Percentiles rank a stretch among this genome's conserved stretches.
Evolutionary conservation across 768 basidiomycete species (phyloP).

Genomic region (Clitopilus passeckerianus): DNA sequence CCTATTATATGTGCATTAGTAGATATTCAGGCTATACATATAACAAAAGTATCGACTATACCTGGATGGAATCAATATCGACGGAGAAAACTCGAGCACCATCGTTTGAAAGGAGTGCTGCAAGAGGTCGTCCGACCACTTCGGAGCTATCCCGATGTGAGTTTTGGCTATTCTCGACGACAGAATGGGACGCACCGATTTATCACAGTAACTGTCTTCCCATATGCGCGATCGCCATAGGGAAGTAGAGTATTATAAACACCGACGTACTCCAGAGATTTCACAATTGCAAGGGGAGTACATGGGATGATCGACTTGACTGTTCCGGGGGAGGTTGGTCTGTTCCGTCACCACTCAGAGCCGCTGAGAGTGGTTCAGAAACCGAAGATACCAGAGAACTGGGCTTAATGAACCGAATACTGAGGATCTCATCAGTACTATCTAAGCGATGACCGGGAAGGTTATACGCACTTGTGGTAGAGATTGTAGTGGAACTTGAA

Average conservation of each 20-base stretch:
- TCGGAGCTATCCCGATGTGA: conserved; percentile 63
- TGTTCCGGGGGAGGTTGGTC: conserved; percentile 76
- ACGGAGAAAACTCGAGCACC: conserved; percentile 94
- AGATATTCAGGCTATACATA: not conserved
- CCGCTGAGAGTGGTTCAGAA: conserved; percentile 29
- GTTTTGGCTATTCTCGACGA: not conserved
- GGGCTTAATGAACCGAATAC: conserved; percentile 90
- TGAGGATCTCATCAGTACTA: conserved; percentile 22
- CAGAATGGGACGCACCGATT: conserved; percentile 61
- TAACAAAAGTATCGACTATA: conserved; percentile 11
- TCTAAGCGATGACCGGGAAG: not conserved
- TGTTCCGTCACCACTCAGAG: conserved; percentile 26
- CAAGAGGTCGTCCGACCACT: conserved; percentile 96
- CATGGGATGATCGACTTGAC: conserved; percentile 98
- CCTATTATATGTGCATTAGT: conserved; percentile 27
- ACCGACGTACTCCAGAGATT: conserved; percentile 84
- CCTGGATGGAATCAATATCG: conserved; percentile 93
- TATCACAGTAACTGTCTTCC: conserved; percentile 89
- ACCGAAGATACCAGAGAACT: conserved; percentile 53
- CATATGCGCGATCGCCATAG: conserved; percentile 94
- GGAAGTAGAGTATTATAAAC: conserved; percentile 92
- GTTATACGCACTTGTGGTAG: conserved; percentile 77
- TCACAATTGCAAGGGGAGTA: conserved; percentile 95
- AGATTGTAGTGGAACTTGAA: conserved; percentile 94
- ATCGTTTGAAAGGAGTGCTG: conserved; percentile 92